Evolutionary conservation across 441 rosid genomes (phyloP), one percentile per base, ranked within the genome.

Genomic region (Eutrema salsugineum): DNA sequence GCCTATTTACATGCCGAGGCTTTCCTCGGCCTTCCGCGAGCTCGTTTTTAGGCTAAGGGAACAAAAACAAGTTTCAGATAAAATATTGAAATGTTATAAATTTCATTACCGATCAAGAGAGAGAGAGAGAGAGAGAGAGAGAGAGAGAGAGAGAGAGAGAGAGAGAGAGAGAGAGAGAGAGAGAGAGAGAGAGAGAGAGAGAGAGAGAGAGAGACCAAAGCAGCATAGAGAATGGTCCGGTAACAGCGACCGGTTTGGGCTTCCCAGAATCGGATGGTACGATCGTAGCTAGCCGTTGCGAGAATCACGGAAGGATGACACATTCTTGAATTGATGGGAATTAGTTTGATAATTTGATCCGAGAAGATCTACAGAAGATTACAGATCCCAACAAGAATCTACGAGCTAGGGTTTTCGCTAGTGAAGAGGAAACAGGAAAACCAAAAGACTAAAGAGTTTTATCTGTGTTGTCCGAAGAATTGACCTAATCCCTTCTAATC

Each of bases 261-360:
- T 79, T 95, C 94, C 98, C 98, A 92, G 75, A 92, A 92, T 63
- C 86, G 84, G 63, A 95, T 91, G 11, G 91, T 88, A 63, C 84
- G 91, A 80, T 92, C 99, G 70, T 92, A 92, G 85, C 98, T 90
- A 63, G 98, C 98, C 3, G 98, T 90, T 44, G 98, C 96, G 42
- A 92, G 92, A 62, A 95, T 83, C 72, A 91, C 96, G 12, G 87
- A 85, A 17, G 91, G 91, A 68, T 87, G 98, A 35, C 88, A 81
- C 97, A 94, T 89, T 57, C 58, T 76, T 28, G 40, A 58, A 17
- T 57, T 5, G 22, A 55, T 46, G 6, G 64, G 27, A 30, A 39
- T 10, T 46, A 22, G 17, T 46, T 28, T 67, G 33, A 55, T 30
- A 20, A 40, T 12, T 40, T 40, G 3, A 42, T 15, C 3, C 15